phyloP scores from a whole-genome alignment of 257 asterid species.

The Solanum chiquidenum region DNA sequence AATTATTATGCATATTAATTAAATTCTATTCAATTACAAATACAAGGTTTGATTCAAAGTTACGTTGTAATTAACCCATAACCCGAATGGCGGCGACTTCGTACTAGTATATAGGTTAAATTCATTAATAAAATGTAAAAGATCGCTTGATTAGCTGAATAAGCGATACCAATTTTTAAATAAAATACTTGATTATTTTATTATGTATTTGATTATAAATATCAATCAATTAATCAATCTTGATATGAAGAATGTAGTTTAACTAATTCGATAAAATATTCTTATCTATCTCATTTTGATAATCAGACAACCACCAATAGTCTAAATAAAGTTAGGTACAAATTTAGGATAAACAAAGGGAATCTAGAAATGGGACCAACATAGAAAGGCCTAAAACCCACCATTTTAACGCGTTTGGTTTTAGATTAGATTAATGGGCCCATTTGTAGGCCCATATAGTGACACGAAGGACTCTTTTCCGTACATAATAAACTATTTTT shows the following conservation, averaged over 20 bases:
- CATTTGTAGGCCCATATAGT: background rate
- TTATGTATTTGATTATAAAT: background rate
- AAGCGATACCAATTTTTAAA: background rate
- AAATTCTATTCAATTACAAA: background rate
- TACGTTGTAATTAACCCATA: background rate
- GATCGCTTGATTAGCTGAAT: background rate
- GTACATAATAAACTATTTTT: conserved; percentile 1
- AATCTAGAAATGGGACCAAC: conserved; percentile 13
- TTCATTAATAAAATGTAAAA: background rate
- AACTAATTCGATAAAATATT: background rate
- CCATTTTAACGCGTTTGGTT: conserved; percentile 8
- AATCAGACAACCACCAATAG: background rate
- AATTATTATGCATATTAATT: background rate
- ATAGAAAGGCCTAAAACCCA: conserved; percentile 6
- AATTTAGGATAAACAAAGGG: background rate
- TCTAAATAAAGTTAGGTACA: background rate
- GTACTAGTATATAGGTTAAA: background rate
- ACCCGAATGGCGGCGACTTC: accelerated
- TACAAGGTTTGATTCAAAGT: background rate
- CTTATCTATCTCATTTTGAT: background rate
- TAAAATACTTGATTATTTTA: background rate
- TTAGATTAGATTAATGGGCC: background rate
- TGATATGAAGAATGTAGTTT: background rate
- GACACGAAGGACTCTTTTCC: conserved; percentile 2
- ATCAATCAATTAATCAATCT: background rate